A percentile compares a stretch with the other conserved stretches of the same genome.
Evolutionary conservation across 2,329 filamentous ascomycete species (phyloP).

Genomic region (Zymoseptoria passerinii): DNA sequence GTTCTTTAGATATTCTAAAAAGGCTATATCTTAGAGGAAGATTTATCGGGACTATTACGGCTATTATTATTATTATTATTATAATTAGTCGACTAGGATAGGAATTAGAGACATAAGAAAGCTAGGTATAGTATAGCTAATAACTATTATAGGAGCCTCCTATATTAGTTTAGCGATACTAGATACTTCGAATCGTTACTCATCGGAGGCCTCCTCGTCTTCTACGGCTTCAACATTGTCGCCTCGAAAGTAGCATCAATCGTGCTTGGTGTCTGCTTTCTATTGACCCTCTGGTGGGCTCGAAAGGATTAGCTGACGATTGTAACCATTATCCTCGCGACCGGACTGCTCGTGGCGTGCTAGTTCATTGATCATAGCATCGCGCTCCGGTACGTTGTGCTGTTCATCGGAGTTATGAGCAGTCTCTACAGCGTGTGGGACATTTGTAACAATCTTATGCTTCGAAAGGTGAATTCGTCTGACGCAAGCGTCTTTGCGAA

Average conservation of each 20-base stretch:
- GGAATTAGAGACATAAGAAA: too few species aligned
- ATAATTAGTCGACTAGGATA: too few species aligned
- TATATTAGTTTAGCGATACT: too few species aligned
- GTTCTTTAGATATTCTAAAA: too few species aligned
- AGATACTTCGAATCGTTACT: too few species aligned
- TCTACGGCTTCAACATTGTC: slow-evolving; percentile 74
- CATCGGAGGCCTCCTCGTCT: slow-evolving; percentile 68
- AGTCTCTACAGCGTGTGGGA: slow-evolving; percentile 76
- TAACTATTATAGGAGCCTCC: too few species aligned
- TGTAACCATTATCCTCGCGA: slow-evolving; percentile 58
- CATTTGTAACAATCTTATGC: slow-evolving; percentile 74
- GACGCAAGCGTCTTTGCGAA: slow-evolving; percentile 73
- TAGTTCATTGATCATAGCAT: slow-evolving; percentile 76
- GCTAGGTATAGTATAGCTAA: too few species aligned
- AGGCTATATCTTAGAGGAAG: too few species aligned
- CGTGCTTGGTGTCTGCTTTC: slow-evolving; percentile 62
- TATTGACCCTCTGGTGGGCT: slow-evolving; percentile 77
- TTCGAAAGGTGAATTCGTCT: slow-evolving; percentile 71
- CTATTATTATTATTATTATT: too few species aligned
- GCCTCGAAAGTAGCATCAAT: slow-evolving; percentile 73
- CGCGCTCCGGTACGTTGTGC: slow-evolving; percentile 57
- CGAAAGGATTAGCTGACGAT: slow-evolving; percentile 71
- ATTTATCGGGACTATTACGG: too few species aligned
- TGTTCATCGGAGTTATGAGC: slow-evolving; percentile 78
- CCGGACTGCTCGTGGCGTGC: slow-evolving; percentile 62